phyloP scores from a whole-genome alignment of 2,329 filamentous ascomycete genomes.

The Nemania diffusa region DNA sequence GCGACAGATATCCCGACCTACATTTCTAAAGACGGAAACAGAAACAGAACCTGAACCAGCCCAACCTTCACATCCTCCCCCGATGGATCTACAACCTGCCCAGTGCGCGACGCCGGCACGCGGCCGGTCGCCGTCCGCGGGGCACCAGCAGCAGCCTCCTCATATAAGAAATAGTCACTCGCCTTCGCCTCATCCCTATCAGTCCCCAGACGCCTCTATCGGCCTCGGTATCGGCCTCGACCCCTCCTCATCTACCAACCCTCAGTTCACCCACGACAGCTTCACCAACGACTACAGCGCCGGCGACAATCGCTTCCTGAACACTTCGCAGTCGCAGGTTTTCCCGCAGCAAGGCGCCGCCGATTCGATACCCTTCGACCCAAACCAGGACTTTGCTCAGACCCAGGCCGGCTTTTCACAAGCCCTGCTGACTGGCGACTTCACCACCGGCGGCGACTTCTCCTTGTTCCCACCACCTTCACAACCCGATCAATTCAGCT shows the following conservation, averaged over 20 bases:
- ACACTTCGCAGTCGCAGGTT: constrained; percentile 59
- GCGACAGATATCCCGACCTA: constrained; percentile 35
- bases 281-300: constrained; percentile 58
- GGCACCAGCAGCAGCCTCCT: constrained; percentile 66
- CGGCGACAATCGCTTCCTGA: constrained; percentile 59
- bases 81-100: constrained; percentile 62
- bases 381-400: constrained; percentile 52
- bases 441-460: constrained; percentile 66
- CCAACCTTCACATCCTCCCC: constrained; percentile 30
- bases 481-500: constrained; percentile 67
- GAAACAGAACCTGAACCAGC: constrained; percentile 7
- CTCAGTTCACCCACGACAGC: constrained; percentile 55
- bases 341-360: constrained; percentile 58
- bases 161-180: constrained; percentile 77
- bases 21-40: constrained; percentile 52
- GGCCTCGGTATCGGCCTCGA: constrained; percentile 70
- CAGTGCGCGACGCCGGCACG: constrained; percentile 51
- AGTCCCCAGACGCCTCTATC: constrained; percentile 61
- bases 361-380: constrained; percentile 50
- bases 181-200: constrained; percentile 68
- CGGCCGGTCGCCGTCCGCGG: constrained; percentile 71
- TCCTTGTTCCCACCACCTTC: constrained; percentile 70
- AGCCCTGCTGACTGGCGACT: constrained; percentile 60
- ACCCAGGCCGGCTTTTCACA: constrained; percentile 58
- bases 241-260: constrained; percentile 56